Percentiles rank a stretch among this genome's conserved stretches.
Conservation (phyloP, 2,329 filamentous ascomycete species). For the Nemania sp. region DNA sequence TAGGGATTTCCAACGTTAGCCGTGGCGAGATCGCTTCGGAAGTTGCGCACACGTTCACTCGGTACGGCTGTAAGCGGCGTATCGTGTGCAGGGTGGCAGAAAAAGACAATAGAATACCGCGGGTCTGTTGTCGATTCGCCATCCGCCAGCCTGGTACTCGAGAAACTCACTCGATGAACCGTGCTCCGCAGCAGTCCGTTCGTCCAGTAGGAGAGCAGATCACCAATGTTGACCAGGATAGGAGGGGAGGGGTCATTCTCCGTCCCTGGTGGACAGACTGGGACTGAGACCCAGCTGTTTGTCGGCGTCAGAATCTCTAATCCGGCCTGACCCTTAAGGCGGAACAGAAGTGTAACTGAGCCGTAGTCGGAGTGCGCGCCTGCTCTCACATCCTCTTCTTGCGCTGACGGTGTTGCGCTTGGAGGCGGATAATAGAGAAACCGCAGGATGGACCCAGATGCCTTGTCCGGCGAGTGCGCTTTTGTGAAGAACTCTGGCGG, state of each 20-base stretch:
- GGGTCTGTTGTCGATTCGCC: constrained; percentile 55
- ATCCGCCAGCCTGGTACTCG: constrained; percentile 40
- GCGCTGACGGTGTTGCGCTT: constrained; percentile 46
- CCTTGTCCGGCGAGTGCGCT: constrained; percentile 51
- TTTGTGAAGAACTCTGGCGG: constrained; percentile 58
- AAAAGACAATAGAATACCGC: constrained; percentile 69
- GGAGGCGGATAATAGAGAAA: constrained; percentile 73
- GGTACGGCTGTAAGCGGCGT: constrained; percentile 61
- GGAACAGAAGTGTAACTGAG: constrained; percentile 76
- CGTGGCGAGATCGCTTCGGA: constrained; percentile 35
- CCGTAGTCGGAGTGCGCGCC: constrained; percentile 92
- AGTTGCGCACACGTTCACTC: constrained; percentile 56
- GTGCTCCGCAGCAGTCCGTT: constrained; percentile 84
- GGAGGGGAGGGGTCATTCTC: constrained; percentile 65
- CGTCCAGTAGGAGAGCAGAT: constrained; percentile 83
- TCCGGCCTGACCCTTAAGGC: constrained; percentile 80
- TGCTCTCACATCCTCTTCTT: constrained; percentile 71
- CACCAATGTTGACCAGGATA: constrained; percentile 77
- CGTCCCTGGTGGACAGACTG: constrained; percentile 65
- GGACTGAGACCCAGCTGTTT: constrained; percentile 63
- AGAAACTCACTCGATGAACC: constrained; percentile 84
- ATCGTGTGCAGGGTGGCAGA: constrained; percentile 64
- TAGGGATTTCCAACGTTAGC: constrained; percentile 48
- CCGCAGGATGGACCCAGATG: constrained; percentile 65
- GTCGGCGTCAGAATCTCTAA: constrained; percentile 74